Evolutionary conservation across 2,329 filamentous ascomycete species (phyloP), one percentile per base, ranked within the genome.

Genomic region (Septoria linicola): DNA sequence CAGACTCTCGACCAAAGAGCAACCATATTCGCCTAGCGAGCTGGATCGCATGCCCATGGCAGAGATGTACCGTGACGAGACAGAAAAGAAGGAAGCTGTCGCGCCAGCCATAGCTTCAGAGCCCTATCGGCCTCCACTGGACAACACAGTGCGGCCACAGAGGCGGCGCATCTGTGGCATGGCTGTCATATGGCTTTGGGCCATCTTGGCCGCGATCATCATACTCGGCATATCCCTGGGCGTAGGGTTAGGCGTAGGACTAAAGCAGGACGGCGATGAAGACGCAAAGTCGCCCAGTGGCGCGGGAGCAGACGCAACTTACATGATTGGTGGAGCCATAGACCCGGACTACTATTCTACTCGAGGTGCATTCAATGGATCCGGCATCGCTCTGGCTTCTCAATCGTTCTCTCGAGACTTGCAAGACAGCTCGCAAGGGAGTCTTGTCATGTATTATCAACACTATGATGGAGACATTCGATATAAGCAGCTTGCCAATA

Each of bases 281-380:
- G 21, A 20, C 14, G n/a, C 36, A 16, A 14, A 47, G n/a, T 34
- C 44, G 6, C 21, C 36, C 11, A 7, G 17, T 1, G n/a, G 40
- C 8, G 13, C 25, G 17, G 21, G 44, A 23, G 52, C 36, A 0
- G 49, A 56, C 11, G 41, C 53, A 7, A 43, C 62, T 8, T 66
- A 66, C 44, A 41, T 57, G 23, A 69, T 75, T 19, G 72, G 72
- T 13, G 72, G 72, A 11, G 61, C 69, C 2, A 65, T 75, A 4
- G 63, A 69, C 40, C 61, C 68, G 1, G 51, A 64, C 0, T 74
- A 72, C 50, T 65, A 71, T 37, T 71, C 72, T 6, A 68, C 58
- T 8, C 62, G 66, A 23, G 73, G 73, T 16, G 72, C 72, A 4
- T 75, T 74, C 63, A 76, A 76, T 50, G 73, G 73, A n/a, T 72